Conservation (phyloP, 805 yeast genomes). For the Danielia oregonensis region DNA sequence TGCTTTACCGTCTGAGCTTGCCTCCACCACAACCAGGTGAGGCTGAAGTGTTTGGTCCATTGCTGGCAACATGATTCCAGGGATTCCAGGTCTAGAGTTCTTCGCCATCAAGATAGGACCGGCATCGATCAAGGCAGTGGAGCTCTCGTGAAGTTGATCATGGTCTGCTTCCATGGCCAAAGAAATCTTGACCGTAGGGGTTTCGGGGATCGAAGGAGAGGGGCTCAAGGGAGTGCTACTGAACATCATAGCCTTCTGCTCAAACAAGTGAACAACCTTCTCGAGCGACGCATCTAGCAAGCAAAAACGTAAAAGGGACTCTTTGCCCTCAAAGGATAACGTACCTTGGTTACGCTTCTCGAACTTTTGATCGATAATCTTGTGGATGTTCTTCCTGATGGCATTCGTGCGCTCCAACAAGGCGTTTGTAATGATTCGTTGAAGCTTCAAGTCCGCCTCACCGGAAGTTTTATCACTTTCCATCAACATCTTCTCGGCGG, state of each 20-base stretch:
- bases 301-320: conserved; percentile 50
- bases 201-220: conserved; percentile 6
- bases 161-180: not conserved
- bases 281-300: conserved; percentile 52
- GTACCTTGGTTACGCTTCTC: conserved; percentile 42
- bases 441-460: conserved; percentile 35
- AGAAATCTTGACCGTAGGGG: not conserved
- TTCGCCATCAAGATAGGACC: conserved; percentile 45
- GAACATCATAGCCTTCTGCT: conserved; percentile 31
- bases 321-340: conserved; percentile 53
- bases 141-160: conserved; percentile 44
- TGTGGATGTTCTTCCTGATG: conserved; percentile 49
- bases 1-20: conserved; percentile 47
- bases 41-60: conserved; percentile 43
- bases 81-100: conserved; percentile 4
- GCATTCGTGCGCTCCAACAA: conserved; percentile 49
- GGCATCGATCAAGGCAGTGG: conserved; percentile 47
- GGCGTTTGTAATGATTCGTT: conserved; percentile 46
- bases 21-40: conserved; percentile 69
- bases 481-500: conserved; percentile 63
- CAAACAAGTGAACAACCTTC: conserved; percentile 48
- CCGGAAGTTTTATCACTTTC: conserved; percentile 16
- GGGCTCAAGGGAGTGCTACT: conserved; percentile 16
- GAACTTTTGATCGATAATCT: conserved; percentile 48
- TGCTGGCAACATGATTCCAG: conserved; percentile 2